Evolutionary conservation across 805 yeast genomes (phyloP), one percentile per base, ranked within the genome.

Genomic region (Metschnikowia kofuensis): DNA sequence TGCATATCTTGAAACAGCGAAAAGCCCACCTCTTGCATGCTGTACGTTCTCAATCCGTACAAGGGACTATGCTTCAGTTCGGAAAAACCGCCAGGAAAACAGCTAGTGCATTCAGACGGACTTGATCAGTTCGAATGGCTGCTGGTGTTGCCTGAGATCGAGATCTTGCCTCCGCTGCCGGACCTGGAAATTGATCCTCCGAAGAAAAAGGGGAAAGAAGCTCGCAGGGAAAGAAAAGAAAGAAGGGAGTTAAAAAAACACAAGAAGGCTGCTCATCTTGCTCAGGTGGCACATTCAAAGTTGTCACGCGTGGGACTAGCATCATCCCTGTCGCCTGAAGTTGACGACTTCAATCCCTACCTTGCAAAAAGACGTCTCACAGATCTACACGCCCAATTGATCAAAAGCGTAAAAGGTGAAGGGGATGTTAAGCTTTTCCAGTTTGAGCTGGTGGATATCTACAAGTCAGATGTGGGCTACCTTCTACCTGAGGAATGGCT

Each of bases 401-500:
- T 57, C 55, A 39, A 30, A 42, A 37, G 53, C 47, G 32, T 38
- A 13, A 16, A 40, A 36, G 47, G 38, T 10, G 50, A 40, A 41
- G 40, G 58, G 49, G 61, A 60, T 34, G 56, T 59, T 35, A 68
- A 69, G 51, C 55, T 78, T 2, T 61, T 79, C 27, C 81, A 80
- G 51, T 79, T 74, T 56, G 77, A 77, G 46, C 84, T 84, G 52
- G 74, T 83, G 8, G 76, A 85, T 0, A 64, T 85, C 2, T 81
- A 81, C 57, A 70, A 74, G 46, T 79, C 78, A 21, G 94, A 87
- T 59, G 53, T 85, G 9, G 70, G 67, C 40, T 83, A 79, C 55
- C 63, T 87, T 13, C 67, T 72, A 44, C 82, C 84, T 15, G 86
- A 79, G 34, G 85, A 84, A 59, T 87, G 94, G 92, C 67, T 87